Base-by-base conservation (phyloP, 2,329 filamentous ascomycete species). In the Beauveria sp. region DNA sequence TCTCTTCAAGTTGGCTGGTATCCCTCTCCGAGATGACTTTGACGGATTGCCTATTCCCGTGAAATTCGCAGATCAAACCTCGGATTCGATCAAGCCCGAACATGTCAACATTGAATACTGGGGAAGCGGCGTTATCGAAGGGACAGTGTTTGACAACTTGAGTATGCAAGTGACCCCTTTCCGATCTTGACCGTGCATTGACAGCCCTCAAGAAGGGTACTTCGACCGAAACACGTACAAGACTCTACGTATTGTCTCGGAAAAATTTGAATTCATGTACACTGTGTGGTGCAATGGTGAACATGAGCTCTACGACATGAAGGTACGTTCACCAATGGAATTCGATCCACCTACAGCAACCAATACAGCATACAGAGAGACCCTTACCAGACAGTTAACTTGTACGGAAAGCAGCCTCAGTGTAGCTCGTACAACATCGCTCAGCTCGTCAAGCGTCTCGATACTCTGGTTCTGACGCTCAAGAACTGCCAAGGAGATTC, bases 391-490 rank as follows among this genome's bases (percentile, higher is more conserved):
- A 73, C 68, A 3, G 43, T 61, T 38, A 71, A 70, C 42, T 63
- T 71, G 16, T 51, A 50, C 40, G 61, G 53, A 12, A 56, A 43
- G 16, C 14, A 53, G 28, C 10, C 47, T 16, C 26, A 57, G 9
- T 20, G 20, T 7, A 20, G 20, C 10, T 34, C 42, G 6, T 43
- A 46, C 22, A 30, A 56, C 16, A 57, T 63, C 5, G n/a, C 34
- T 18, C 51, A 53, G 42, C 57, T 63, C 38, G 58, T 58, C 7
- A 70, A 74, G n/a, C 78, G 82, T 7, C 75, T 87, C 0, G 84
- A 87, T 65, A 75, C 83, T 1, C 74, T 87, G 2, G 73, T 86
- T 16, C 74, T 86, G 57, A 81, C 86, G 1, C 76, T 84, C 52
- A 87, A 87, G 73, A 81, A 81, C 2, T 87, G 84, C 73, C 79